Evolutionary conservation across 2,329 filamentous ascomycete species (phyloP).

Genomic region (Monosporascus sp.): DNA sequence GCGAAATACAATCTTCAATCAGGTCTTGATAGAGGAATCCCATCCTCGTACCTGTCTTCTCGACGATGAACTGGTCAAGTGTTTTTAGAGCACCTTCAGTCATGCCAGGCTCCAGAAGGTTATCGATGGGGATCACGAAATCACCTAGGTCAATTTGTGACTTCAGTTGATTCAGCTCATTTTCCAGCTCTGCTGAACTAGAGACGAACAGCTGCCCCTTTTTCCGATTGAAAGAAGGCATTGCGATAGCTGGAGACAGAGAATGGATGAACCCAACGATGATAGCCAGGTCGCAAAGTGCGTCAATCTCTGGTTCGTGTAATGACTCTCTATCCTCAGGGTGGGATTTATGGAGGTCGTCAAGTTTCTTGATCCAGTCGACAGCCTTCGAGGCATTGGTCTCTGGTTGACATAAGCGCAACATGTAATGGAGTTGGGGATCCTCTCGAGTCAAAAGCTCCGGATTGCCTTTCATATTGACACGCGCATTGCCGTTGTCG

Average conservation of each 20-base stretch:
- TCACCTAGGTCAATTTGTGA: slow-evolving; percentile 33
- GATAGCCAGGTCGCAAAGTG: slow-evolving; percentile 32
- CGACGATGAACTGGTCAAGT: slow-evolving; percentile 32
- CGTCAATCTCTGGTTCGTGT: slow-evolving; percentile 25
- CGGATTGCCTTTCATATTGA: slow-evolving; percentile 37
- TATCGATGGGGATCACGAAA: slow-evolving; percentile 36
- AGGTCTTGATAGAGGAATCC: slow-evolving; percentile 40
- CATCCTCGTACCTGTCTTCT: slow-evolving; percentile 35
- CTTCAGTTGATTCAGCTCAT: slow-evolving; percentile 35
- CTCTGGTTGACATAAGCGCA: slow-evolving; percentile 38
- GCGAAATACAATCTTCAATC: slow-evolving; percentile 31
- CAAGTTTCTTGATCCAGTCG: slow-evolving; percentile 37
- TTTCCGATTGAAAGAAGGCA: slow-evolving; percentile 35
- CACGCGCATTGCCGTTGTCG: slow-evolving; percentile 32
- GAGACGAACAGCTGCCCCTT: slow-evolving; percentile 35
- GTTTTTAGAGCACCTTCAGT: slow-evolving; percentile 28
- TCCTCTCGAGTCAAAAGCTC: slow-evolving; percentile 32
- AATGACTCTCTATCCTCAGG: slow-evolving; percentile 31
- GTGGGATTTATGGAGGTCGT: slow-evolving; percentile 29
- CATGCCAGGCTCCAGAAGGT: slow-evolving; percentile 36
- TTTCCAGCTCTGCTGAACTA: slow-evolving; percentile 27
- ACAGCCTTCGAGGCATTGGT: slow-evolving; percentile 30
- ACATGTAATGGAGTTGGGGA: slow-evolving; percentile 37
- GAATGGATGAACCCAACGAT: slow-evolving; percentile 35
- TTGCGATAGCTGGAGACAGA: slow-evolving; percentile 25